Evolutionary conservation across 805 yeast species (phyloP).

Genomic region (Candida glaebosa): DNA sequence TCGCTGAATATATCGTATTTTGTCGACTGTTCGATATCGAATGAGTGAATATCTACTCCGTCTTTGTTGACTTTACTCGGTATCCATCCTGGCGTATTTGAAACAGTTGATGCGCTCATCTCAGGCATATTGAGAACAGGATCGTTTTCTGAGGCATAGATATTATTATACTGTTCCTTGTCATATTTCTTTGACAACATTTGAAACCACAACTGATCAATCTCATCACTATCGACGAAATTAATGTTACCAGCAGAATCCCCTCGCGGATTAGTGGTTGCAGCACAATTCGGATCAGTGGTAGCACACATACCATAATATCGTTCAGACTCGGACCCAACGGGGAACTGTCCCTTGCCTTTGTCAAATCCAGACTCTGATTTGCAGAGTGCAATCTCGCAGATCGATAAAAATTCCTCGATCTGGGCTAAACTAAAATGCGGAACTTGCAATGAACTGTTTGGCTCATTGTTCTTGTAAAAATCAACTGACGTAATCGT

Average conservation of each 20-base stretch:
- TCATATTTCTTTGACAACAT: constrained; percentile 28
- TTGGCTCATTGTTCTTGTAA: not conserved
- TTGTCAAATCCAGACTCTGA: constrained; percentile 4
- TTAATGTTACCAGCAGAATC: constrained; percentile 9
- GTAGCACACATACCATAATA: not conserved
- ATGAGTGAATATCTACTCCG: constrained; percentile 4
- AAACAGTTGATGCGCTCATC: not conserved
- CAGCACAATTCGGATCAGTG: not conserved
- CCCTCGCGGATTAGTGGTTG: not conserved
- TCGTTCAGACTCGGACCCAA: not conserved
- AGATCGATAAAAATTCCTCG: constrained; percentile 23
- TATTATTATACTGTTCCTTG: constrained; percentile 2
- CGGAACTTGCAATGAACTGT: constrained; percentile 9
- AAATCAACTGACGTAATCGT: constrained; percentile 28
- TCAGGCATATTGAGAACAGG: not conserved
- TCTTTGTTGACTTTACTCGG: not conserved
- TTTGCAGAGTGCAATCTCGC: constrained; percentile 21
- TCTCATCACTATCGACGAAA: constrained; percentile 22
- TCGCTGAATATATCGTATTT: constrained; percentile 26
- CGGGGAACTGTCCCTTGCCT: constrained; percentile 3
- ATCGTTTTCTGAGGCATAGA: not conserved
- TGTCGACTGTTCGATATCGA: constrained; percentile 13
- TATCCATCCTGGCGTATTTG: not conserved
- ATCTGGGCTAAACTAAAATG: constrained; percentile 19
- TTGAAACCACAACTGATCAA: constrained; percentile 35